Conservation (phyloP, 2,329 filamentous ascomycete species). For the Huntiella abstrusa region DNA sequence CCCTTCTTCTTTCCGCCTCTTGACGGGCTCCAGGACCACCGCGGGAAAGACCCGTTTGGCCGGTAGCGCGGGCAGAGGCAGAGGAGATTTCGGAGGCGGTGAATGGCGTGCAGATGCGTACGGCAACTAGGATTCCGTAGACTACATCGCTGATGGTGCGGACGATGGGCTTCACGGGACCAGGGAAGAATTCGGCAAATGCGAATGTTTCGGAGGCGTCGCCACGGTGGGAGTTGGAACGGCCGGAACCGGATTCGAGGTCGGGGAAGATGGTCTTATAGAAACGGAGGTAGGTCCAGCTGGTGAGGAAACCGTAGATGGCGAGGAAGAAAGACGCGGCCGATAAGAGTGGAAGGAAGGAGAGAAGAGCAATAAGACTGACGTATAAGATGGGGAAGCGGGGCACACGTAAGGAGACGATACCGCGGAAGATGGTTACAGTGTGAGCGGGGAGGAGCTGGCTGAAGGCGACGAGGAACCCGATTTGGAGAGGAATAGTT, state of each 20-base stretch:
- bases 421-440: constrained; percentile 75
- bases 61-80: constrained; percentile 47
- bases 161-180: constrained; percentile 59
- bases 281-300: constrained; percentile 93
- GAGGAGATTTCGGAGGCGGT: constrained; percentile 61
- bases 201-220: constrained; percentile 94
- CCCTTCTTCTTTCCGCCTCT: constrained; percentile 77
- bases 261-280: constrained; percentile 62
- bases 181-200: constrained; percentile 90
- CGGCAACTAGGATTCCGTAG: constrained; percentile 53
- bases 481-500: constrained; percentile 73
- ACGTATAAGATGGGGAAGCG: constrained; percentile 54
- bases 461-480: constrained; percentile 92
- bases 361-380: constrained; percentile 48
- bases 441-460: constrained; percentile 95
- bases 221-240: constrained; percentile 44
- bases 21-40: constrained; percentile 54
- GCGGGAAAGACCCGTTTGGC: constrained; percentile 35
- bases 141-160: constrained; percentile 54
- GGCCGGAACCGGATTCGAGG: constrained; percentile 33
- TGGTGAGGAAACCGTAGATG: constrained; percentile 63
- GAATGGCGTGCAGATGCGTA: constrained; percentile 72
- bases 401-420: constrained; percentile 73
- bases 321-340: constrained; percentile 64
- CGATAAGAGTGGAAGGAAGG: constrained; percentile 37